Evolutionary conservation across 2,329 filamentous ascomycete genomes (phyloP), one percentile per base, ranked within the genome.

Genomic region (Oidium heveae): DNA sequence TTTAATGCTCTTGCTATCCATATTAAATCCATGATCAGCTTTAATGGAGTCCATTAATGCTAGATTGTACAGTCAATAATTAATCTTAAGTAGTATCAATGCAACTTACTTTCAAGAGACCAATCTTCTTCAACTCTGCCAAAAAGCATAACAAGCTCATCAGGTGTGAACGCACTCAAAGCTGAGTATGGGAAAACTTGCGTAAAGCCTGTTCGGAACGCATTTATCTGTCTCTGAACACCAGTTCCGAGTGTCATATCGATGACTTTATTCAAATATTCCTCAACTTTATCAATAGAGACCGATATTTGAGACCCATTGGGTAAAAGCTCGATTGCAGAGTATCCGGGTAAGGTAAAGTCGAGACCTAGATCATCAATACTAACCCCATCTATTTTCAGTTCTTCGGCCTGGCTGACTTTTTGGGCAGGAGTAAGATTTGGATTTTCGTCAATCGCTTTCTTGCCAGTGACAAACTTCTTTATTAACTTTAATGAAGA

Each of bases 1-100:
- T 63, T 82, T 86, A 51, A 98, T 87, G 63, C 84, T 95, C 70
- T 82, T 85, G 72, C 89, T 96, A 66, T 98, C 91, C 77, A 98
- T 91, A 62, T 96, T 98, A 72, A 86, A 98, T 9, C 91, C 91
- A 65, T 98, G 91, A 62, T 98, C 91, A 32, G 91, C 91, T 70
- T 98, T 98, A 71, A 98, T 89, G 0, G 89, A 95, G 65, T 98
- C 91, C 77, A 93, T 93, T 43, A 98, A 77, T 57, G 91, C 86
- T 91, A 61, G 2, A 28, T 28, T 54, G 63, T 39, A 44, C 9
- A 10, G 13, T 2, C 39, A 44, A 53, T 8, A 52, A 39, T 34
- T 47, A 41, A 15, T 15, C 41, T 34, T 22, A n/a, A 13, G 10
- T 22, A 32, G 28, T 37, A 22, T 10, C 3, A 20, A 56, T 10